Base-by-base conservation (phyloP, 202 grass and related monocot genomes). In the Elaeis oleifera region DNA sequence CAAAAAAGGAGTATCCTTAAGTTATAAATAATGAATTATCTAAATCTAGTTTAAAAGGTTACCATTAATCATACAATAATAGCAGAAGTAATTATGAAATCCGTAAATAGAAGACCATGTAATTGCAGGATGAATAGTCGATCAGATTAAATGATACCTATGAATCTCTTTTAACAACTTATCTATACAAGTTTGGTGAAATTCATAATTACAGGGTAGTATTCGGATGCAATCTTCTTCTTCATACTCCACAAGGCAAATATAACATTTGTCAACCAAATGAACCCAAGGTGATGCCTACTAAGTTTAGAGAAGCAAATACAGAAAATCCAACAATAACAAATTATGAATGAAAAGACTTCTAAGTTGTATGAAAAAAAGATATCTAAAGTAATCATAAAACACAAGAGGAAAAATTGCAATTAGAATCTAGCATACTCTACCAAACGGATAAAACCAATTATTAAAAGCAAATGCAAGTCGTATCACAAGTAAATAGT, bases 91-190 rank as follows among this genome's bases (percentile, higher is more conserved):
- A 44, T 1, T 14, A 2, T 9, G 9, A 44, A 44, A 44, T 1
- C 8, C 13, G 11, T 13, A 44, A 44, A 13, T 44, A 44, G 9
- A 9, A 44, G 36, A 13, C 6, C 11, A 44, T 14, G 9, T 14
- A 44, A 44, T 44, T 22, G 26, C 21, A 22, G 23, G 5, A 54
- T 24, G 49, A 50, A 67, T 17, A 18, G 18, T 54, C 59, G 6
- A 51, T 68, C 3, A 4, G 9, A 44, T 44, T 44, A 44, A 19
- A 75, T 18, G 57, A 71, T 89, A 99, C 94, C 94, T 92, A 71
- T 99, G 94, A 78, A 94, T 92, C 67, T 99, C 94, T 83, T 94
- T 99, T 64, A 99, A 69, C 94, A 88, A 99, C 82, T 99, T 99
- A 71, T 99, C 94, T 86, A 92, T 81, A 86, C 94, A 99, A 65